Percentiles rank a stretch among this genome's conserved stretches.
phyloP scores from a whole-genome alignment of 2,329 filamentous ascomycete species.

The Aspergillus floridensis region DNA sequence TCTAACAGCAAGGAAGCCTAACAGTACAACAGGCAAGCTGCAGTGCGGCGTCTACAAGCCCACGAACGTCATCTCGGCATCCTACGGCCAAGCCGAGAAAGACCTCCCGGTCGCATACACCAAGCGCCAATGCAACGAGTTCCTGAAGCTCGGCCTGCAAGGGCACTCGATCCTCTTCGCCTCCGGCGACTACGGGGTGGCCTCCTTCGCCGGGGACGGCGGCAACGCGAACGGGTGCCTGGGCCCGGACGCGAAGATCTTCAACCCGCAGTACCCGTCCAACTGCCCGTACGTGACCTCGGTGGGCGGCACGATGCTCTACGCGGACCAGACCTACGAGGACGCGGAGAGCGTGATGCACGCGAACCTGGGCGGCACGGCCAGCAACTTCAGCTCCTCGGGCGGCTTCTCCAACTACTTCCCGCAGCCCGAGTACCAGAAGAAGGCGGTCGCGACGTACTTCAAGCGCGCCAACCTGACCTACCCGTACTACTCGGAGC shows the following conservation, averaged over 20 bases:
- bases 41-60: slow-evolving; percentile 53
- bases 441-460: slow-evolving; percentile 41
- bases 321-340: slow-evolving; percentile 26
- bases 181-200: slow-evolving; percentile 33
- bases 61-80: slow-evolving; percentile 58
- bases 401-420: slow-evolving; percentile 51
- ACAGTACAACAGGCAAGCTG: slow-evolving; percentile 18
- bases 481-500: slow-evolving; percentile 32
- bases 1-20: background rate
- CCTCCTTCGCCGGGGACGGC: slow-evolving; percentile 39
- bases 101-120: slow-evolving; percentile 56
- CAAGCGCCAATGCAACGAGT: slow-evolving; percentile 46
- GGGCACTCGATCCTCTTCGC: slow-evolving; percentile 32
- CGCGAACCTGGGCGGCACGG: slow-evolving; percentile 27
- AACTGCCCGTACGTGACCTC: slow-evolving; percentile 54
- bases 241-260: slow-evolving; percentile 43
- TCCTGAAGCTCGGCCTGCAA: slow-evolving; percentile 51
- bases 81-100: slow-evolving; percentile 55
- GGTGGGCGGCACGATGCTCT: slow-evolving; percentile 43
- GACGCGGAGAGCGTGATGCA: slow-evolving; percentile 32
- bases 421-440: slow-evolving; percentile 44
- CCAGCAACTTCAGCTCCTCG: slow-evolving; percentile 38
- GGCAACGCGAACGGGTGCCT: slow-evolving; percentile 35
- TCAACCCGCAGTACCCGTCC: slow-evolving; percentile 50
- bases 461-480: slow-evolving; percentile 31